Evolutionary conservation across 2,329 filamentous ascomycete species (phyloP), one percentile per base, ranked within the genome.

Genomic region (Epicoccum nigrum): DNA sequence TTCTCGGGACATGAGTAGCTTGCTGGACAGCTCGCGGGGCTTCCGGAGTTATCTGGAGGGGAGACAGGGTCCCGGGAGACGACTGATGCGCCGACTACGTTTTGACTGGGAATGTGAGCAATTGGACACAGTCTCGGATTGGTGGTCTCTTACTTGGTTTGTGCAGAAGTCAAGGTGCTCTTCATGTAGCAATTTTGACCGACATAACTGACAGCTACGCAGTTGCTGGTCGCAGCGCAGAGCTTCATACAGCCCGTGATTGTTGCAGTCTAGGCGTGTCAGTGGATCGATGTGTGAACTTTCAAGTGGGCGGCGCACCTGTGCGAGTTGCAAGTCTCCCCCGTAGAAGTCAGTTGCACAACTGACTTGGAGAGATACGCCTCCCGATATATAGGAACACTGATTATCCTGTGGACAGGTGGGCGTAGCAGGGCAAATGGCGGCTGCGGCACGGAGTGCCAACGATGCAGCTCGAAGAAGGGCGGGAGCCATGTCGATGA

Each of bases 321-420:
- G 25, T 32, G 39, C 25, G 17, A 49, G 12, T n/a, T 42, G 45
- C 38, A 49, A 13, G 7, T 49, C 38, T 23, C 45, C 45, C 4
- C 45, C 38, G 25, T 49, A 49, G 19, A 23, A 43, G 19, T 43
- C 38, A 2, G 23, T 49, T 19, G 31, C 38, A 16, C 45, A 49
- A 15, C 32, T 42, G 9, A 49, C 23, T 23, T 42, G 32, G 13
- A 49, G 4, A 19, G 45, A 25, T 6, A 19, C 39, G n/a, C 25
- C 39, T 12, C 23, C 30, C 8, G 16, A 34, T 2, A 12, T 8
- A 8, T 30, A 47, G 15, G 28, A 19, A 23, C 44, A 47, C 7
- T 38, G 30, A 7, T 47, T n/a, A 9, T 47, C 44, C 13, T 45
- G 43, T 9, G 43, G 43, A 11, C 43, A 45, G 3, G 34, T 31